phyloP scores from a whole-genome alignment of 2,329 filamentous ascomycete species.

The Pleoardoris graminearum region DNA sequence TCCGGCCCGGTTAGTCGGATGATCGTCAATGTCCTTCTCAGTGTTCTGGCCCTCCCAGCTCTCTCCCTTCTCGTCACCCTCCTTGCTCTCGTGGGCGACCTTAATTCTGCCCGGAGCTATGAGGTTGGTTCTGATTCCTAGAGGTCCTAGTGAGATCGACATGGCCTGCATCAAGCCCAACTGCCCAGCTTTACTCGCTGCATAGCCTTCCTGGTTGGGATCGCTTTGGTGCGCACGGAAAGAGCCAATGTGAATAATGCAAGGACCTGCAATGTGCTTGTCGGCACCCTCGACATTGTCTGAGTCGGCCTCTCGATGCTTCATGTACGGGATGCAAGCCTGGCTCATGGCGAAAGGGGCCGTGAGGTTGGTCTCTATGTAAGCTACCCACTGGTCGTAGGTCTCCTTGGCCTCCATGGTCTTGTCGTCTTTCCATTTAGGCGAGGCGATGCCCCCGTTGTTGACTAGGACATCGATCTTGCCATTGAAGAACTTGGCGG shows the following conservation, averaged over 20 bases:
- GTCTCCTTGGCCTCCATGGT: conserved; percentile 52
- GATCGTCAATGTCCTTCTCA: conserved; percentile 48
- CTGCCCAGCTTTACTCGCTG: conserved; percentile 56
- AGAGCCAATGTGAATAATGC: conserved; percentile 53
- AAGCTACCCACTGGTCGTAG: conserved; percentile 52
- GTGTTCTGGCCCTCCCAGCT: conserved; percentile 44
- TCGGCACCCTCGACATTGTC: conserved; percentile 27
- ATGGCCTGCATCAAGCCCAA: conserved; percentile 57
- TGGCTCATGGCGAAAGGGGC: conserved; percentile 52
- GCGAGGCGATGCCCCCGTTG: conserved; percentile 43
- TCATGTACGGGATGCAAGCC: conserved; percentile 55
- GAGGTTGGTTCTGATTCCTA: conserved; percentile 54
- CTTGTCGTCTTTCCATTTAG: conserved; percentile 50
- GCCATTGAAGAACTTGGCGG: conserved; percentile 50
- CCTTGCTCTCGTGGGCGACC: conserved; percentile 52
- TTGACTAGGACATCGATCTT: conserved; percentile 47
- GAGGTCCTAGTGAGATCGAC: conserved; percentile 51
- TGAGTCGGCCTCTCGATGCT: conserved; percentile 31
- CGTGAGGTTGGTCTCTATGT: conserved; percentile 54
- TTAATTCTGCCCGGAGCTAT: conserved; percentile 54
- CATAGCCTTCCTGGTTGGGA: conserved; percentile 56
- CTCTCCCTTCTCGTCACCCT: conserved; percentile 49
- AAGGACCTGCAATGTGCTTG: conserved; percentile 45
- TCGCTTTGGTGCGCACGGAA: conserved; percentile 53
- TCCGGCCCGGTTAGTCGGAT: conserved; percentile 51